Conservation (phyloP, 345 rosid genomes). For the Citrus mangshanensis region DNA sequence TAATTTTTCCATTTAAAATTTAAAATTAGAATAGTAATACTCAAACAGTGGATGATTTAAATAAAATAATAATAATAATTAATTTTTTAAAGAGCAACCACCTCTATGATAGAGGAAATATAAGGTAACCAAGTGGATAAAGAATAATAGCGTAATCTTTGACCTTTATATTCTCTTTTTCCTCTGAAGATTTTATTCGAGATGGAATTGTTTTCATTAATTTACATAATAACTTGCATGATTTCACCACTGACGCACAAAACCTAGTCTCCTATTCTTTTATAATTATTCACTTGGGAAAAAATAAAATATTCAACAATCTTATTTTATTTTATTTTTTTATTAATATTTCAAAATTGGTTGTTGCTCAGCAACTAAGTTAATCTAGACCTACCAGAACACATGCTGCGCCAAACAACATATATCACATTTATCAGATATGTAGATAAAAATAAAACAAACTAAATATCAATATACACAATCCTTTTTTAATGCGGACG, state of each 20-base stretch:
- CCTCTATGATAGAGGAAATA: background rate
- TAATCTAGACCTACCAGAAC: background rate
- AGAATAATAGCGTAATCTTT: slow-evolving; percentile 12
- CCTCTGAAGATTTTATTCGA: slow-evolving; percentile 29
- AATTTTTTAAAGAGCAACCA: background rate
- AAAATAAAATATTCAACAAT: background rate
- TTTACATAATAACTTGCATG: slow-evolving; percentile 15
- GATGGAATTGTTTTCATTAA: background rate
- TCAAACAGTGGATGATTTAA: background rate
- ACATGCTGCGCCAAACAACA: background rate
- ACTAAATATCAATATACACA: too few relatives aligned
- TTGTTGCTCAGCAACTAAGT: slow-evolving; percentile 29
- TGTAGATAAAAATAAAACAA: too few relatives aligned
- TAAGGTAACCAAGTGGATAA: slow-evolving; percentile 5
- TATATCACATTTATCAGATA: too few relatives aligned
- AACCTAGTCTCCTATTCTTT: background rate
- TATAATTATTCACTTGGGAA: background rate
- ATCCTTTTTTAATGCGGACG: too few relatives aligned
- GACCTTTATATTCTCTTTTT: slow-evolving; percentile 4
- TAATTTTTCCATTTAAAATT: too few relatives aligned
- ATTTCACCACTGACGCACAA: slow-evolving; percentile 11
- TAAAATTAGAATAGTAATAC: too few relatives aligned
- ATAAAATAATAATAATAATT: background rate
- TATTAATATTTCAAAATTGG: slow-evolving; percentile 7
- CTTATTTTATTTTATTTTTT: background rate